Conservation (phyloP, 2,329 filamentous ascomycete species). For the Bipolaris oryzae region DNA sequence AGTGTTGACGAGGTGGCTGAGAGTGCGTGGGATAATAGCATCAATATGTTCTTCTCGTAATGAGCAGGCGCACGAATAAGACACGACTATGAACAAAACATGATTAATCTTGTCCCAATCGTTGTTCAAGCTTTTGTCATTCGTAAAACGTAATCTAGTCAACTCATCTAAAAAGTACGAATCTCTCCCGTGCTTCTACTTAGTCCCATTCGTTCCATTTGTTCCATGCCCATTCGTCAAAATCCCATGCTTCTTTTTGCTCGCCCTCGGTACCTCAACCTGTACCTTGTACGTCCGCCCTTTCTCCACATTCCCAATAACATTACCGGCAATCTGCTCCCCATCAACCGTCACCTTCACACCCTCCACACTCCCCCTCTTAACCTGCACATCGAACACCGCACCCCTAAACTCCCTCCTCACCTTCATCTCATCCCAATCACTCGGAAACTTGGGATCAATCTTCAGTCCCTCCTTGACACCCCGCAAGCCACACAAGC, state of each 20-base stretch:
- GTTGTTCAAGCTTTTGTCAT: background rate
- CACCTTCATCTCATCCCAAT: conserved; percentile 57
- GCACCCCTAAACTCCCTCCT: conserved; percentile 59
- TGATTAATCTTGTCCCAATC: too few relatives aligned
- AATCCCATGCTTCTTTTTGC: conserved; percentile 1
- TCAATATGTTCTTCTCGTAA: conserved; percentile 16
- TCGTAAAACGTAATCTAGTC: background rate
- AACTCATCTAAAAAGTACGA: background rate
- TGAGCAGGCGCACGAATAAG: too few relatives aligned
- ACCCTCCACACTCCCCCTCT: conserved; percentile 49
- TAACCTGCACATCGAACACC: conserved; percentile 56
- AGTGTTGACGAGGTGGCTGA: conserved; percentile 52
- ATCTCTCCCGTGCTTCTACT: background rate
- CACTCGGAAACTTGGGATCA: conserved; percentile 58
- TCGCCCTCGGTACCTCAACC: conserved; percentile 44
- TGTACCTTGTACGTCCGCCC: conserved; percentile 56
- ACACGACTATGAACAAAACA: too few relatives aligned
- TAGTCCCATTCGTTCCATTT: background rate
- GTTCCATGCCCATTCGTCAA: conserved; percentile 2
- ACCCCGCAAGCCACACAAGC: conserved; percentile 60
- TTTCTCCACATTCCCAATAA: conserved; percentile 51
- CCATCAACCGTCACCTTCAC: conserved; percentile 52
- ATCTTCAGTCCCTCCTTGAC: conserved; percentile 56
- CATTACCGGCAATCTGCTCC: conserved; percentile 48
- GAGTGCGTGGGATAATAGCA: conserved; percentile 49